These are phyloP conservation scores for Panus rudis DNA, from an alignment of 768 basidiomycete genomes.

Conservation along the genomic window DNA sequence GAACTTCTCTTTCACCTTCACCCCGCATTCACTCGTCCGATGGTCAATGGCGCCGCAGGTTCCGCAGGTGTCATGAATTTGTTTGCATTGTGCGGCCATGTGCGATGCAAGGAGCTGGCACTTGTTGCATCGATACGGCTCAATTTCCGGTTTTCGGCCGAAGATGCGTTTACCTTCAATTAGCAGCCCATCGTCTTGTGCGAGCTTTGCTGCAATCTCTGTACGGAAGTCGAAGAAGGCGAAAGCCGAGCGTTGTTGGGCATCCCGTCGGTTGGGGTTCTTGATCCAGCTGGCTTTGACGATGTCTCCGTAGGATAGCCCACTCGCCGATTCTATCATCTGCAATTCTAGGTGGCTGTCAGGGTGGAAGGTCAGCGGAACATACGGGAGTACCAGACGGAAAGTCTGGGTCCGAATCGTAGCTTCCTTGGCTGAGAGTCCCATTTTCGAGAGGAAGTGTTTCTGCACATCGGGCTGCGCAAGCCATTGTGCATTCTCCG, in stretches of 20 bases:
- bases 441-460: neutral
- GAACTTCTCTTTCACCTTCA: neutral
- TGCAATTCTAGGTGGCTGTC: neutral
- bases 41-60: slow-evolving; percentile 15
- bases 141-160: slow-evolving; percentile 12
- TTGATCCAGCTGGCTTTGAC: slow-evolving; percentile 22
- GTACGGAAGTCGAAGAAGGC: slow-evolving; percentile 15
- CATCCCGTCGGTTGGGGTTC: slow-evolving; percentile 6
- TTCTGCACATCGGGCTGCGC: too few species aligned
- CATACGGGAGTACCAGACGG: slow-evolving; percentile 1
- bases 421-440: too few species aligned
- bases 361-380: slow-evolving; percentile 16
- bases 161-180: slow-evolving; percentile 11
- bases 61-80: slow-evolving; percentile 9
- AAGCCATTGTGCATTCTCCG: slow-evolving; percentile 15
- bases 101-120: slow-evolving; percentile 18
- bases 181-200: slow-evolving; percentile 15
- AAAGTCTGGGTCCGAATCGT: neutral
- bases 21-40: slow-evolving; percentile 14
- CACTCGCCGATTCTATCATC: slow-evolving; percentile 11
- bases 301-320: slow-evolving; percentile 5
- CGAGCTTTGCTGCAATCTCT: slow-evolving; percentile 18
- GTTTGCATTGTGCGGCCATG: slow-evolving; percentile 11
- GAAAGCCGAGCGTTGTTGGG: slow-evolving; percentile 18
- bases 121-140: slow-evolving; percentile 21